Percentiles rank a stretch among this genome's conserved stretches.
phyloP scores from a whole-genome alignment of 2,329 filamentous ascomycete genomes.

The Akanthomyces dipterigenus region DNA sequence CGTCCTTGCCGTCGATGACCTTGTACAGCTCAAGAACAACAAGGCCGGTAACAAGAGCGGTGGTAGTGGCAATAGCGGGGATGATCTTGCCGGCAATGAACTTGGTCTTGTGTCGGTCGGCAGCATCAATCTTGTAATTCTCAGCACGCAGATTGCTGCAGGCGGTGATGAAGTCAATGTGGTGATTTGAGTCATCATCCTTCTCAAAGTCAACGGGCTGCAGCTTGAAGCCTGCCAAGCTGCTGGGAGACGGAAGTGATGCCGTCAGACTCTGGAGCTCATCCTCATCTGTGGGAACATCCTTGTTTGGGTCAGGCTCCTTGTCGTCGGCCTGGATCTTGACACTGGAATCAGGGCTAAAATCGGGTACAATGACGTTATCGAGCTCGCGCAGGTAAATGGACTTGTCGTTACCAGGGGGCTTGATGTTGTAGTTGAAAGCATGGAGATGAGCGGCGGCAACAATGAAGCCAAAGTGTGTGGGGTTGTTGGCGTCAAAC shows the following conservation, averaged over 20 bases:
- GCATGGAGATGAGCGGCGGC: conserved; percentile 88
- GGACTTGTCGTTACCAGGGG: conserved; percentile 59
- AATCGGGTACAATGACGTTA: conserved; percentile 93
- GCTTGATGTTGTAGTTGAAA: conserved; percentile 96
- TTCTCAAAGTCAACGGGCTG: conserved; percentile 96
- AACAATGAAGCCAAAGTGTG: conserved; percentile 82
- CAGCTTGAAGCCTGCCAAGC: conserved; percentile 80
- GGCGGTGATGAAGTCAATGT: conserved; percentile 98
- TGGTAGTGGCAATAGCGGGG: conserved; percentile 95
- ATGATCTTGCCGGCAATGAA: conserved; percentile 99
- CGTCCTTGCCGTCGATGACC: conserved; percentile 90
- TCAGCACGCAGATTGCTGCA: conserved; percentile 93
- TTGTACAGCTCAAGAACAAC: conserved; percentile 94
- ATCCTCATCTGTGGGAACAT: conserved; percentile 62
- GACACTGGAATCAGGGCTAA: conserved; percentile 79
- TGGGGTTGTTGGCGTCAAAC: conserved; percentile 77
- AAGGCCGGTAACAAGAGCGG: conserved; percentile 87
- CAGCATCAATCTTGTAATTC: conserved; percentile 93
- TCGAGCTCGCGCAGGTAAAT: conserved; percentile 77
- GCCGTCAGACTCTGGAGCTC: conserved; percentile 67
- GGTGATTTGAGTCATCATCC: conserved; percentile 94
- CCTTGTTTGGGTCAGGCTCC: conserved; percentile 85
- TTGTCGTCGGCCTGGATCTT: conserved; percentile 97
- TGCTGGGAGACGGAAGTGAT: conserved; percentile 70
- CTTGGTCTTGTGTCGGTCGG: conserved; percentile 96